phyloP scores from a whole-genome alignment of 495 filamentous ascomycete genomes.

The Xylona heveae region DNA sequence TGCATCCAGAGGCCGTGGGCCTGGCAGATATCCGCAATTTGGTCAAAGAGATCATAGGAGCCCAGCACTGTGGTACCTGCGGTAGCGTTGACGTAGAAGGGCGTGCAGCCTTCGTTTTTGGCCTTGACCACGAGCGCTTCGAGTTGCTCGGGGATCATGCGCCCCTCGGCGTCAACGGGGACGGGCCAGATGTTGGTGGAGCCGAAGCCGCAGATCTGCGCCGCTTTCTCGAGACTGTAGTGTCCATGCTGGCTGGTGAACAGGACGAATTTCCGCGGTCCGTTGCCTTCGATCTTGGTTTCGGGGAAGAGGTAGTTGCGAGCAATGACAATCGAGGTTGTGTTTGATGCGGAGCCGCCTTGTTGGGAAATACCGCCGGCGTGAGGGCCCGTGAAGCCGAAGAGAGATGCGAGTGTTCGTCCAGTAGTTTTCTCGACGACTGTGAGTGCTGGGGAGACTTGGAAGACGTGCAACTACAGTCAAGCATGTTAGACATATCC shows the following conservation, averaged over 20 bases:
- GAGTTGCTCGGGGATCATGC: constrained; percentile 47
- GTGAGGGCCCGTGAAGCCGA: constrained; percentile 49
- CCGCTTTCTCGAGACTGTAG: constrained; percentile 89
- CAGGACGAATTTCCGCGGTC: constrained; percentile 42
- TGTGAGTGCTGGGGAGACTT: constrained; percentile 74
- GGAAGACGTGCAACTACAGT: constrained; percentile 55
- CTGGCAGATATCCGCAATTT: constrained; percentile 49
- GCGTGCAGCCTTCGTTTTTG: constrained; percentile 42
- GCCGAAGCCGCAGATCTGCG: constrained; percentile 68
- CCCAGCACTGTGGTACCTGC: constrained; percentile 88
- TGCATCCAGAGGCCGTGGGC: constrained; percentile 69
- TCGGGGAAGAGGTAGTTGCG: constrained; percentile 64
- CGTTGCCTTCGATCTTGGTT: constrained; percentile 52
- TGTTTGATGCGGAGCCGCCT: constrained; percentile 71
- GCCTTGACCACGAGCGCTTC: constrained; percentile 35
- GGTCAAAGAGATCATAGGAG: constrained; percentile 63
- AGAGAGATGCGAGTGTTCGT: constrained; percentile 43
- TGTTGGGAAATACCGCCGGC: constrained; percentile 76
- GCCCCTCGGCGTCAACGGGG: constrained; percentile 45
- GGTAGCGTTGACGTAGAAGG: constrained; percentile 89
- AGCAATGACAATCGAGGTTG: constrained; percentile 72
- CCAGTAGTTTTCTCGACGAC: constrained; percentile 67
- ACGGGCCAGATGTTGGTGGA: constrained; percentile 50
- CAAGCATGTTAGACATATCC: constrained; percentile 1
- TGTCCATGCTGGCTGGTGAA: constrained; percentile 82